phyloP scores from a whole-genome alignment of 768 basidiomycete genomes.

The Podaxis sp. region DNA sequence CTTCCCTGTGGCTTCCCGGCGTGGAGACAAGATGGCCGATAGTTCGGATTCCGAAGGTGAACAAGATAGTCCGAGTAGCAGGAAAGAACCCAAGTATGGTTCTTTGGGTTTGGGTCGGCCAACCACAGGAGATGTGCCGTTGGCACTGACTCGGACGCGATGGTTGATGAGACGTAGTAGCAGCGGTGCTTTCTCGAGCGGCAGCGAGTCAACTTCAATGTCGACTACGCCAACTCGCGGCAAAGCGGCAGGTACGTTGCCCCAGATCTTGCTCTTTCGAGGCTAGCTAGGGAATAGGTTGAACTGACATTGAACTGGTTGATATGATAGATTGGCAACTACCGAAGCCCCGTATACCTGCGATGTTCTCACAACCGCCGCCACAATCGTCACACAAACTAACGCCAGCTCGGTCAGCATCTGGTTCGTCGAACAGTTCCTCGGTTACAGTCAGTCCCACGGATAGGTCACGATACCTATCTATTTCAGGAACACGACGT shows the following conservation, averaged over 20 bases:
- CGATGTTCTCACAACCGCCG: slow-evolving; percentile 24
- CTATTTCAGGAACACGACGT: slow-evolving; percentile 23
- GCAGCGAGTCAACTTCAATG: slow-evolving; percentile 62
- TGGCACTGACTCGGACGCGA: slow-evolving; percentile 43
- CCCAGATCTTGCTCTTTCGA: slow-evolving; percentile 11
- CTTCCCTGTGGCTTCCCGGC: slow-evolving; percentile 47
- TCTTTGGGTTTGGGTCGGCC: slow-evolving; percentile 71
- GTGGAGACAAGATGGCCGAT: slow-evolving; percentile 29
- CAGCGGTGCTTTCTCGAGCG: slow-evolving; percentile 79
- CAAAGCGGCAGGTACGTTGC: slow-evolving; percentile 45
- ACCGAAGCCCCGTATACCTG: slow-evolving; percentile 47
- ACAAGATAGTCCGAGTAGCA: slow-evolving; percentile 65
- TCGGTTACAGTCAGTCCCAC: slow-evolving; percentile 47
- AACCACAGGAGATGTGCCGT: slow-evolving; percentile 28
- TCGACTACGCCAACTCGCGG: slow-evolving; percentile 63
- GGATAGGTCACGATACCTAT: slow-evolving; percentile 29
- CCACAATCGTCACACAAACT: slow-evolving; percentile 1
- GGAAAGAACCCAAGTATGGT: slow-evolving; percentile 45
- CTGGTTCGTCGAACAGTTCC: slow-evolving; percentile 59
- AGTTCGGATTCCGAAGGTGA: slow-evolving; percentile 66
- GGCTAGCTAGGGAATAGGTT: slow-evolving; percentile 5
- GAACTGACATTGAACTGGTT: slow-evolving; percentile 15
- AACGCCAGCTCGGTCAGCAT: slow-evolving; percentile 45
- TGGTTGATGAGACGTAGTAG: slow-evolving; percentile 78
- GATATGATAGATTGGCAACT: slow-evolving; percentile 52